These are phyloP conservation scores for Trichoderma reesei DNA, from an alignment of 495 filamentous ascomycete genomes.

Conservation along the genomic window DNA sequence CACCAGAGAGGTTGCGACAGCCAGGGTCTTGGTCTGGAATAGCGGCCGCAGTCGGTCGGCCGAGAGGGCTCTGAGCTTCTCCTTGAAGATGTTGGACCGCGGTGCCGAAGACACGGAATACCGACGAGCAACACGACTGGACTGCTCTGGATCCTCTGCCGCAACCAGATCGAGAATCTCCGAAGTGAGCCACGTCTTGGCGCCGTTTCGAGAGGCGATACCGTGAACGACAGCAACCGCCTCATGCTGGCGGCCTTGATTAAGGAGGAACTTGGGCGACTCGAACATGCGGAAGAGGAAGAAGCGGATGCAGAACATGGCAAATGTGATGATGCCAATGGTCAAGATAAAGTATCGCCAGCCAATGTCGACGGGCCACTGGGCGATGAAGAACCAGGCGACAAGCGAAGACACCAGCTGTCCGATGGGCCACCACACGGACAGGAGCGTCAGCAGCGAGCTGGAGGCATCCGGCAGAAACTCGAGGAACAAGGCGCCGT, in stretches of 20 bases:
- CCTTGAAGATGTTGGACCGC: slow-evolving; percentile 1
- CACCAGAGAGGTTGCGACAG: slow-evolving; percentile 40
- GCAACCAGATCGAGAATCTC: slow-evolving; percentile 47
- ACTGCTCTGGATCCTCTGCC: slow-evolving; percentile 20
- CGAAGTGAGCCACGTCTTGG: slow-evolving; percentile 52
- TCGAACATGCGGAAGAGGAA: slow-evolving; percentile 75
- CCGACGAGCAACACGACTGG: not conserved
- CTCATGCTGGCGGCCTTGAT: slow-evolving; percentile 60
- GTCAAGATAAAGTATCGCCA: slow-evolving; percentile 70
- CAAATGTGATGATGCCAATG: slow-evolving; percentile 63
- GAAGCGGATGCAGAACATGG: slow-evolving; percentile 64
- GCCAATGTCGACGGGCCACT: slow-evolving; percentile 60
- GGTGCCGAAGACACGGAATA: slow-evolving; percentile 11
- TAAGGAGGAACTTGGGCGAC: slow-evolving; percentile 73
- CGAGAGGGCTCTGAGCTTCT: slow-evolving; percentile 24
- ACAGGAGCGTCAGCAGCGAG: slow-evolving; percentile 65
- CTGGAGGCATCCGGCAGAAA: slow-evolving; percentile 70
- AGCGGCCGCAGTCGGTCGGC: slow-evolving; percentile 36
- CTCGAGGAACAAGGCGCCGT: slow-evolving; percentile 71
- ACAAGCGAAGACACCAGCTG: slow-evolving; percentile 59
- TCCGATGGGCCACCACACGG: slow-evolving; percentile 74
- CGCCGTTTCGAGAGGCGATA: slow-evolving; percentile 59
- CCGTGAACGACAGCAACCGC: slow-evolving; percentile 70
- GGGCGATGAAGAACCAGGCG: slow-evolving; percentile 70
- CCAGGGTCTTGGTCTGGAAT: slow-evolving; percentile 37